Evolutionary conservation across 2,329 filamentous ascomycete genomes (phyloP).

Genomic region (Cladosporium colombiae): DNA sequence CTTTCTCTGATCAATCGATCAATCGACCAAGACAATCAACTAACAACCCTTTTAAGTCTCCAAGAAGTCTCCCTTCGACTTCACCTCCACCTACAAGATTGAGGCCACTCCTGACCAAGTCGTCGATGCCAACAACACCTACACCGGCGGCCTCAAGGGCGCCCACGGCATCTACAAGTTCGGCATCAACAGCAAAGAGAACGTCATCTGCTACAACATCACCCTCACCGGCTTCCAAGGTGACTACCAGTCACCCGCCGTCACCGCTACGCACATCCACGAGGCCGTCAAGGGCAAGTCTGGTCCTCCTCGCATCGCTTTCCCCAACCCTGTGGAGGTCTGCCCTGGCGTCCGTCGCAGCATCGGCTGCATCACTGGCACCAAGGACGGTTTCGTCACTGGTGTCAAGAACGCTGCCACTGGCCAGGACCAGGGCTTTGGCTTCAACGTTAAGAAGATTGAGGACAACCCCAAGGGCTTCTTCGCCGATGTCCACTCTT

Average conservation of each 20-base stretch:
- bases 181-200: conserved; percentile 52
- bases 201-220: conserved; percentile 42
- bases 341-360: conserved; percentile 39
- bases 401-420: conserved; percentile 41
- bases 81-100: conserved; percentile 54
- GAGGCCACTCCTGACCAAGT: conserved; percentile 54
- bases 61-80: conserved; percentile 29
- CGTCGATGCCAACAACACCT: conserved; percentile 43
- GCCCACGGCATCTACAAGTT: conserved; percentile 54
- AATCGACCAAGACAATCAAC: neutral
- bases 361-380: conserved; percentile 48
- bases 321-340: conserved; percentile 49
- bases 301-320: conserved; percentile 55
- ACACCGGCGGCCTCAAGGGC: conserved; percentile 36
- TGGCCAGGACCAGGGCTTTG: conserved; percentile 48
- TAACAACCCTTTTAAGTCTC: conserved; percentile 1
- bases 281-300: conserved; percentile 48
- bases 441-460: conserved; percentile 54
- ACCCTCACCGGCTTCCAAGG: conserved; percentile 52
- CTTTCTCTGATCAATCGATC: neutral
- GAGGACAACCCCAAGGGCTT: conserved; percentile 53
- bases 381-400: conserved; percentile 42
- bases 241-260: conserved; percentile 52
- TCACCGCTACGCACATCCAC: conserved; percentile 59
- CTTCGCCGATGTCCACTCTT: conserved; percentile 57